Conservation (phyloP, 805 yeast genomes). For the Schizosaccharomyces octosporus region DNA sequence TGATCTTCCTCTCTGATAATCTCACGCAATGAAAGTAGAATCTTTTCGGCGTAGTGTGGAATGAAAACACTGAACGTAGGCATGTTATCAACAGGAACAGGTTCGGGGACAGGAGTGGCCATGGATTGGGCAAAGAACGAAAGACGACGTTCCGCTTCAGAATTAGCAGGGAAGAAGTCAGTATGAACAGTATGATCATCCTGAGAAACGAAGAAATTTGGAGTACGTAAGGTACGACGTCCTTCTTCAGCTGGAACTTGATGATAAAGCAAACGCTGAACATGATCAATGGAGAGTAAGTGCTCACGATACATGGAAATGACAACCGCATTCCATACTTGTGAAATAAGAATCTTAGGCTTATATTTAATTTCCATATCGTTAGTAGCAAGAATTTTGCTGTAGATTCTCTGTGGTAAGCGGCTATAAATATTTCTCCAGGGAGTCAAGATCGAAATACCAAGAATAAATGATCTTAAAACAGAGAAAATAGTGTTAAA, state of each 20-base stretch:
- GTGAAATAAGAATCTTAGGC: constrained; percentile 92
- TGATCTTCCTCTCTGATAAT: constrained; percentile 94
- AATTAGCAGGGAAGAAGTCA: constrained; percentile 87
- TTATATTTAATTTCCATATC: constrained; percentile 98
- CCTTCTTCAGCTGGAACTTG: constrained; percentile 99
- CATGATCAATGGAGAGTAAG: constrained; percentile 90
- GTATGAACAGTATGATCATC: constrained; percentile 86
- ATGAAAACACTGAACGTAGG: constrained; percentile 93
- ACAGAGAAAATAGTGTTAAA: constrained; percentile 87
- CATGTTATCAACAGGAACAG: constrained; percentile 97
- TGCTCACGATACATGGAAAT: constrained; percentile 99
- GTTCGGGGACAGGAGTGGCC: constrained; percentile 97
- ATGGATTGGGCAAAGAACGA: constrained; percentile 97
- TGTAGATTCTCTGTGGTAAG: constrained; percentile 94
- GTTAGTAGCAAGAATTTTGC: constrained; percentile 89
- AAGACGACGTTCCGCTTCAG: constrained; percentile 98
- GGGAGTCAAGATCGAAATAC: constrained; percentile 95
- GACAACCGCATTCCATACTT: constrained; percentile 97
- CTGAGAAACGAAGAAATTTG: constrained; percentile 93
- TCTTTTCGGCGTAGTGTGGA: constrained; percentile 92
- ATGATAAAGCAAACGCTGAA: constrained; percentile 86
- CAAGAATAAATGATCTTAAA: constrained; percentile 93
- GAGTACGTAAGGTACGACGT: constrained; percentile 92
- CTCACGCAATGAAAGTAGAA: constrained; percentile 74
- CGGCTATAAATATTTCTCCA: constrained; percentile 98